Conservation (phyloP, 2,329 filamentous ascomycete genomes). For the Pyrenochaeta sp. region DNA sequence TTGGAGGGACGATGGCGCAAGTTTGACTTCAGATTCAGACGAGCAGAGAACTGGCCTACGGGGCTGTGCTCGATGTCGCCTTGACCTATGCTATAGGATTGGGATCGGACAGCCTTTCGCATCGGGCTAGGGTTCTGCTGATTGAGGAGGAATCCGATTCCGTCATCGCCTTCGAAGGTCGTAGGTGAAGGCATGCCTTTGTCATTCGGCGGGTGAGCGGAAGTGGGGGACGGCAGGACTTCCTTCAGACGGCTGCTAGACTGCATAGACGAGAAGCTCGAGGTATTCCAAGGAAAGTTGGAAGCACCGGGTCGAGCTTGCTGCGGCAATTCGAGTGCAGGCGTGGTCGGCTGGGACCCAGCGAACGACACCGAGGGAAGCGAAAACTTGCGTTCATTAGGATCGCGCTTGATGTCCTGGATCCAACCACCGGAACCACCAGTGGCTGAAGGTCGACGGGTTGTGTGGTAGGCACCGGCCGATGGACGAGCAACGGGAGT, state of each 20-base stretch:
- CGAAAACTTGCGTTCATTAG: conserved; percentile 81
- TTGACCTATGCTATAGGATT: conserved; percentile 96
- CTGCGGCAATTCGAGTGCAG: conserved; percentile 68
- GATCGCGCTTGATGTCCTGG: conserved; percentile 74
- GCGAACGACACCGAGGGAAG: conserved; percentile 74
- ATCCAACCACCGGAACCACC: conserved; percentile 67
- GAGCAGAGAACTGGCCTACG: conserved; percentile 60
- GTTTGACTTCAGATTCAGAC: conserved; percentile 45
- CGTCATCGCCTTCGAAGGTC: conserved; percentile 58
- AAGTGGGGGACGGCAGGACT: conserved; percentile 44
- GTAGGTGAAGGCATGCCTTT: conserved; percentile 35
- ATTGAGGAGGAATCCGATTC: conserved; percentile 44
- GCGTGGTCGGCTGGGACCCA: conserved; percentile 81
- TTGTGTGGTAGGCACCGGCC: conserved; percentile 29
- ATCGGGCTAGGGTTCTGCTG: conserved; percentile 79
- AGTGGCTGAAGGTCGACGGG: too few species aligned
- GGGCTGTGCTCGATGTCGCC: conserved; percentile 64
- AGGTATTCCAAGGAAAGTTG: conserved; percentile 55
- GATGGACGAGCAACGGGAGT: conserved; percentile 28
- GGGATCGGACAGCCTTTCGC: conserved; percentile 90
- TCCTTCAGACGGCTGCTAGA: conserved; percentile 40
- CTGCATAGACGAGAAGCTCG: conserved; percentile 36
- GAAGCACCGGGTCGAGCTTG: conserved; percentile 49
- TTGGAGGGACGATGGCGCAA: conserved; percentile 82
- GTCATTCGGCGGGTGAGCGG: conserved; percentile 31